Percentiles rank a stretch among this genome's conserved stretches.
phyloP scores from a whole-genome alignment of 257 asterid genomes.

The Solanum boliviense region DNA sequence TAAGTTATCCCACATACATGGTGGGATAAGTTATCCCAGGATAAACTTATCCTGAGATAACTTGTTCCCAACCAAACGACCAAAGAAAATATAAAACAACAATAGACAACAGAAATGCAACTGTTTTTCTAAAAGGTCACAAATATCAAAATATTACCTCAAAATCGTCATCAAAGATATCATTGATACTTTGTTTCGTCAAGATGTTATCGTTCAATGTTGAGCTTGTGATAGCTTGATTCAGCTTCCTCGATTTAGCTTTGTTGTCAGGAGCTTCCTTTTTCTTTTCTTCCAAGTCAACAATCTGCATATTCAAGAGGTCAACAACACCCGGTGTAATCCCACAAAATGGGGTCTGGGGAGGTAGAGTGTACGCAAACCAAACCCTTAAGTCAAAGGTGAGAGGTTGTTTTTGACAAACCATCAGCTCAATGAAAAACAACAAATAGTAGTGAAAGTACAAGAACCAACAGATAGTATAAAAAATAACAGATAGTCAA shows the following conservation, averaged over 20 bases:
- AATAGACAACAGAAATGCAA: background rate
- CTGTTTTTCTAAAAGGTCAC: background rate
- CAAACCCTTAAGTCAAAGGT: background rate
- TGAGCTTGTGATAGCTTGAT: constrained; percentile 9
- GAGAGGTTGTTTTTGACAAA: background rate
- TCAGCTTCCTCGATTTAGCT: constrained; percentile 12
- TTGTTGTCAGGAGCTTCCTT: constrained; percentile 17
- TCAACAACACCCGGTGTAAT: background rate
- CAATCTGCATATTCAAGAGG: constrained; percentile 29
- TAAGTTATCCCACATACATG: no score
- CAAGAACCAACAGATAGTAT: background rate
- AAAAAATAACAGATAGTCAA: background rate
- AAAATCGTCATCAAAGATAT: constrained; percentile 22
- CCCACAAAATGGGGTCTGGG: background rate
- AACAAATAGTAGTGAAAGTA: background rate
- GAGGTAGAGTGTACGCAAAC: background rate
- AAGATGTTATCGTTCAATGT: constrained; percentile 6
- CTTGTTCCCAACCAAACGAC: no score
- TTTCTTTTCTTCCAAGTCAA: constrained; percentile 45
- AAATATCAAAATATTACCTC: constrained; percentile 17
- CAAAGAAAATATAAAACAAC: background rate
- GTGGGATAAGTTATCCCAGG: no score
- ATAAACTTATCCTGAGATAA: no score
- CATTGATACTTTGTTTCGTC: constrained; percentile 15
- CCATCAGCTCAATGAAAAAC: background rate